Conservation (phyloP, 2,329 filamentous ascomycete species). For the Fusarium nelsonii region DNA sequence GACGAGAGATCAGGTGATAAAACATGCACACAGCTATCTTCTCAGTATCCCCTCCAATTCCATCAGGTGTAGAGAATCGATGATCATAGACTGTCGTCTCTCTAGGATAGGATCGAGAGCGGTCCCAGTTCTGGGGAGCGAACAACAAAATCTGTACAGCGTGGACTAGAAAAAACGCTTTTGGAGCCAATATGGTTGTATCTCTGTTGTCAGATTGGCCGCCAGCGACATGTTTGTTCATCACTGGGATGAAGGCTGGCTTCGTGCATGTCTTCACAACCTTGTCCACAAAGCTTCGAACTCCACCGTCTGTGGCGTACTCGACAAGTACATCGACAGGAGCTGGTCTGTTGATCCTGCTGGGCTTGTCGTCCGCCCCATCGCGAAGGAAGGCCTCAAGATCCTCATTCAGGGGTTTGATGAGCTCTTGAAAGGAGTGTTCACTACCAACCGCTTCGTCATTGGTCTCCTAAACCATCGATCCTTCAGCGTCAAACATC, state of each 20-base stretch:
- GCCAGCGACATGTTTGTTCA: neutral
- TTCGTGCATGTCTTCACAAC: neutral
- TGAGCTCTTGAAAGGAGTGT: neutral
- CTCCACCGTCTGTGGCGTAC: rapidly evolving
- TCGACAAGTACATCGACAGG: neutral
- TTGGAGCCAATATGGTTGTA: too few species aligned
- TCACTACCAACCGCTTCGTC: neutral
- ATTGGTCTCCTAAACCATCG: neutral
- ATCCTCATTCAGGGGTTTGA: neutral
- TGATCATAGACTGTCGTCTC: neutral
- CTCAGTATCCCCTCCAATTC: neutral
- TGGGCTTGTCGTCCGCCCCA: neutral
- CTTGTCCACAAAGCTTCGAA: rapidly evolving
- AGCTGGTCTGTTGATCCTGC: neutral
- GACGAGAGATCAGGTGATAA: neutral
- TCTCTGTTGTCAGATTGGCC: too few species aligned
- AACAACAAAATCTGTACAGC: neutral
- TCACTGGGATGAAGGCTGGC: neutral
- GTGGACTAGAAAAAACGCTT: neutral
- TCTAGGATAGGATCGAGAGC: rapidly evolving
- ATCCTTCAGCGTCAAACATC: neutral
- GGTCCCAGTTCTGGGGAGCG: neutral
- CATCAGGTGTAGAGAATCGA: neutral
- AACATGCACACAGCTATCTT: neutral
- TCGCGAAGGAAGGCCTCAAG: neutral